Evolutionary conservation across 2,329 filamentous ascomycete genomes (phyloP), one percentile per base, ranked within the genome.

Genomic region (Verticillium dahliae): DNA sequence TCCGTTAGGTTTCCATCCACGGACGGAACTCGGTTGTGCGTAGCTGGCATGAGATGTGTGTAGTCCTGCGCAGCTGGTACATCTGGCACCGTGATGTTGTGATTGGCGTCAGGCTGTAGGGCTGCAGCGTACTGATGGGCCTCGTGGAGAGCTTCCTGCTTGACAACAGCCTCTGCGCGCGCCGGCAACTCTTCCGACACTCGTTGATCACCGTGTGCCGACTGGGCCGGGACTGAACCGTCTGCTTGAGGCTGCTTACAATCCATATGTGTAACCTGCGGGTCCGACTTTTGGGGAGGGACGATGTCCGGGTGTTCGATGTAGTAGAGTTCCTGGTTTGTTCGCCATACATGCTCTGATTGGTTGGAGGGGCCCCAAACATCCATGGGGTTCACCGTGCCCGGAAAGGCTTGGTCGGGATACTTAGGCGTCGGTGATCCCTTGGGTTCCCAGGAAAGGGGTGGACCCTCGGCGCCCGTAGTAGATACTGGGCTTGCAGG

Each of bases 311-410:
- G 39, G 58, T 70, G 72, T 58, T 73, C 69, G 27, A 75, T 69
- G 57, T 71, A 70, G 61, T 72, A 69, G 9, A 76, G 69, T 59
- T 75, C 72, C 45, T 74, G 73, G 33, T 74, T 67, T 18, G 73
- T 66, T 63, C 69, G 70, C 61, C 69, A 72, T 33, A 68, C 69
- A 34, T 68, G 72, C 63, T 77, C 75, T 34, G 70, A 68, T 9
- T 68, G 66, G 45, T 73, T 76, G 13, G 72, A 74, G 0, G 75
- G 74, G 5, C 76, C 78, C 81, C 82, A 83, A 35, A 84, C 78
- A 57, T 82, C 79, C 77, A 82, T 82, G 0, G 81, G 81, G 50
- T 83, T 83, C 10, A 81, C 80, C 4, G 80, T 83, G 38, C 78
- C 79, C 3, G 77, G 76, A 76, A 73, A 11, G 39, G 79, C 72